phyloP scores from a whole-genome alignment of 148 eudicot species.

The Rhododendron kiyosumense region DNA sequence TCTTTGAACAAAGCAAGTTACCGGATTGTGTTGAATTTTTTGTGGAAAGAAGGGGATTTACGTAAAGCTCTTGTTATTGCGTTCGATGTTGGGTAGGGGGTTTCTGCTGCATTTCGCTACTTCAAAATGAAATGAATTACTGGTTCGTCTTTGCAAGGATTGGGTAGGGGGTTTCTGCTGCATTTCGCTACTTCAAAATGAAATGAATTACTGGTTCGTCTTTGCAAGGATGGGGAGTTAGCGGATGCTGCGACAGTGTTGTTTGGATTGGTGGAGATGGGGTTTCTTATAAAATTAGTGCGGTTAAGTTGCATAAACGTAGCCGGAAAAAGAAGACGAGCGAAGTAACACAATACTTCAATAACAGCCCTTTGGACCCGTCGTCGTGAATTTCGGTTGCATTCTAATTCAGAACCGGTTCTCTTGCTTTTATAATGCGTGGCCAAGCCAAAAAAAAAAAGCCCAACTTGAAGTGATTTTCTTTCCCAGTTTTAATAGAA shows the following conservation, averaged over 20 bases:
- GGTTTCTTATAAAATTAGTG: too few relatives aligned
- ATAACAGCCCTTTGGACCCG: background rate
- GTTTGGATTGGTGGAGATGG: slow-evolving; percentile 41
- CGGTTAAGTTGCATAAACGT: background rate
- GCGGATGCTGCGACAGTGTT: slow-evolving; percentile 49
- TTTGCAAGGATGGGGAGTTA: slow-evolving; percentile 60
- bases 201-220: slow-evolving; percentile 50
- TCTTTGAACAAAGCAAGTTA: slow-evolving; percentile 30
- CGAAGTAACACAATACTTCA: background rate
- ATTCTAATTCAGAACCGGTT: background rate
- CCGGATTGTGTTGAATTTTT: slow-evolving; percentile 16
- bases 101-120: slow-evolving; percentile 77
- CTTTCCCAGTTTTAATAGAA: background rate
- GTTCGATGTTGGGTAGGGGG: slow-evolving; percentile 70
- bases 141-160: slow-evolving; percentile 66
- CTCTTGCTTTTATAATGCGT: background rate
- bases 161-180: too few relatives aligned
- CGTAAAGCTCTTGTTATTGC: slow-evolving; percentile 53
- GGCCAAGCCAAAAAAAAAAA: too few relatives aligned
- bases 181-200: too few relatives aligned
- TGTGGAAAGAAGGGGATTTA: slow-evolving; percentile 13
- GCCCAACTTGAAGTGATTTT: background rate
- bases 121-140: slow-evolving; percentile 60
- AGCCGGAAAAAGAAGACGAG: background rate
- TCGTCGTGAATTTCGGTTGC: background rate